Conservation (phyloP, 306 rosid genomes). For the Mimosa pudica region DNA sequence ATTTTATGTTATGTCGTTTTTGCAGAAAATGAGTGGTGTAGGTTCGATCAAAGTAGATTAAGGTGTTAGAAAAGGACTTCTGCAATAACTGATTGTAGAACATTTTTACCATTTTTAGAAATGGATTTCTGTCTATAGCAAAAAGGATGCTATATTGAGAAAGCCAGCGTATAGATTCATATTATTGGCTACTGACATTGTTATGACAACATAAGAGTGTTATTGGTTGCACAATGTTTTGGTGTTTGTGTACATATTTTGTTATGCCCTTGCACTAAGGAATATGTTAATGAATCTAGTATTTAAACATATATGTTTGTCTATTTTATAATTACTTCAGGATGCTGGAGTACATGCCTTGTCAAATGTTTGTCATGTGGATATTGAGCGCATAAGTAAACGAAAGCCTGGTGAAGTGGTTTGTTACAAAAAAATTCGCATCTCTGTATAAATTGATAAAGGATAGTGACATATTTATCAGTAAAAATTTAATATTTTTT, state of each 20-base stretch:
- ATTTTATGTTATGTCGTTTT: background rate
- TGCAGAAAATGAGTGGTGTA: background rate
- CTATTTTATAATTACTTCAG: constrained; percentile 44
- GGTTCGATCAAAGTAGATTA: background rate
- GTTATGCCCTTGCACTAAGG: background rate
- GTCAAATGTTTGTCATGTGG: constrained; percentile 89
- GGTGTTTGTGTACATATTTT: background rate
- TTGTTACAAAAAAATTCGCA: background rate
- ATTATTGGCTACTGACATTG: background rate
- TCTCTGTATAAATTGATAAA: constrained; percentile 3
- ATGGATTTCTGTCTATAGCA: background rate
- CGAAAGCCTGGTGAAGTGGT: constrained; percentile 96
- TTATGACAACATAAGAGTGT: background rate
- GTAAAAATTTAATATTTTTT: constrained; percentile 1
- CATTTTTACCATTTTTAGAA: background rate
- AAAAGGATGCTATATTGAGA: background rate
- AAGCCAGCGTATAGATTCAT: background rate
- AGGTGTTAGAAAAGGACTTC: background rate
- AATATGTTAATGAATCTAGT: background rate
- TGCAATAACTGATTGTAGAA: background rate
- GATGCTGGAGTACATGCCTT: constrained; percentile 99
- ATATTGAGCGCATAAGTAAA: constrained; percentile 87
- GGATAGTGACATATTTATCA: background rate
- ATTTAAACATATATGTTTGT: background rate
- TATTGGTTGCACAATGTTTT: background rate